Evolutionary conservation across 192 early-diverging fungal genomes (phyloP), one percentile per base, ranked within the genome.

Genomic region (Cladochytrium replicatum): DNA sequence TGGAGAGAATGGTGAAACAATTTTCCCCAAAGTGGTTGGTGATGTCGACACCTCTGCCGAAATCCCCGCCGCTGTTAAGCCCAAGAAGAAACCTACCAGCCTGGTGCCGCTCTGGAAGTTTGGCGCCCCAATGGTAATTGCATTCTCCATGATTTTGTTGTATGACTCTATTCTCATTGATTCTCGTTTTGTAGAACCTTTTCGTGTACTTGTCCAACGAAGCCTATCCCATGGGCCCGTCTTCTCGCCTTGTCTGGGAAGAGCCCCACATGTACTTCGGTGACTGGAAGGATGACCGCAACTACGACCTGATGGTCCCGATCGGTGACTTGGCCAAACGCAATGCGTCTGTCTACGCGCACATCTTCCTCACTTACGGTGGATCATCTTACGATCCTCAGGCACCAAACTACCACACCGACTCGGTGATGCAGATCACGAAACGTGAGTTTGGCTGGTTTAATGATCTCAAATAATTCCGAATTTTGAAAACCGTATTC

Each of bases 301-400:
- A 19, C 2, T 60, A 62, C 27, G 60, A 64, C 6, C 39, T 67
- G 2, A 29, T 48, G 1, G 54, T 69, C 22, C 43, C 52, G 22
- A 43, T 63, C 8, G 42, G 50, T 21, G 43, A 48, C 21, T 59
- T 66, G 17, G 61, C 72, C 2, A 64, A 69, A 47, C 28, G 63
- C 43, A 76, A 76, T 40, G 74, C 69, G 4, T 57, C 61, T 4
- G 46, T 76, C 17, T 76, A 68, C 40, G 68, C 65, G 1, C 74
- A 76, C 55, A 50, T 68, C 29, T 73, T 61, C 51, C 34, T 75
- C 29, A 57, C 55, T 2, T 45, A 31, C 22, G 0, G 13, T 9
- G 63, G 57, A 9, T 25, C 40, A n/a, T 47, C 64, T 0, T 48
- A 54, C 1, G 43, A 63, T 26, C 41, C 41, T 6, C 24, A 39